These are phyloP conservation scores for Nannochloris sp. DNA, from an alignment of 139 green algal species.

Conservation along the genomic window DNA sequence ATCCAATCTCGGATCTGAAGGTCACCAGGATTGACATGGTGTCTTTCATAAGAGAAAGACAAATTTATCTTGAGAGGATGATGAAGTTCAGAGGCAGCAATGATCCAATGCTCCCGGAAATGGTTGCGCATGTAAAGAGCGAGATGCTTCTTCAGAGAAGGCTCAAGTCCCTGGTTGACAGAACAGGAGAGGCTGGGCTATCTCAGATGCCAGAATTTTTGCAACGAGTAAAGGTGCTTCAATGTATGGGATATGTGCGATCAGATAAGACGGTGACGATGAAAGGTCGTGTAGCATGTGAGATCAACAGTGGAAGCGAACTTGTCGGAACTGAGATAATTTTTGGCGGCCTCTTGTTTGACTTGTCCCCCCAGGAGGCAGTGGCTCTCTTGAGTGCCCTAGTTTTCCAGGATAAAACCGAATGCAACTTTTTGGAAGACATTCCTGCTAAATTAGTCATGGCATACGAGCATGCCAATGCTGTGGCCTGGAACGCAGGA, in stretches of 20 bases:
- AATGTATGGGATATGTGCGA: slow-evolving; percentile 72
- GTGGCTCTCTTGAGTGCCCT: slow-evolving; percentile 82
- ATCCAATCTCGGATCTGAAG: slow-evolving; percentile 37
- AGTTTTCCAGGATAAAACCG: slow-evolving; percentile 92
- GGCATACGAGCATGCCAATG: slow-evolving; percentile 32
- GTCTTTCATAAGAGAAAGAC: slow-evolving; percentile 21
- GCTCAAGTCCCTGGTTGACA: slow-evolving; percentile 34
- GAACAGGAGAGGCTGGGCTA: slow-evolving; percentile 52
- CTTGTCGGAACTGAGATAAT: slow-evolving; percentile 86
- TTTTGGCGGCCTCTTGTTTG: slow-evolving; percentile 70
- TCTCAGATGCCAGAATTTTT: slow-evolving; percentile 82
- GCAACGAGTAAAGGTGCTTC: slow-evolving; percentile 55
- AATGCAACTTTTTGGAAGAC: slow-evolving; percentile 41
- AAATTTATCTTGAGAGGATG: slow-evolving; percentile 24
- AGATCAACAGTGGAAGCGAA: slow-evolving; percentile 89
- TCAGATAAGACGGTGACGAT: slow-evolving; percentile 64
- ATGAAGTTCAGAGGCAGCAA: slow-evolving; percentile 31
- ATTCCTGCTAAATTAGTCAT: slow-evolving; percentile 43
- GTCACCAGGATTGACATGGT: slow-evolving; percentile 30
- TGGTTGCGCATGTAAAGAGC: slow-evolving; percentile 38
- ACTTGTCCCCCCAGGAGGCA: slow-evolving; percentile 72
- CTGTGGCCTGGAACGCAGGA: slow-evolving; percentile 47
- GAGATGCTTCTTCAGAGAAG: slow-evolving; percentile 37
- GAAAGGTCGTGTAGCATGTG: slow-evolving; percentile 61
- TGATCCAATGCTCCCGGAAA: slow-evolving; percentile 38